Evolutionary conservation across 768 basidiomycete species (phyloP).

Genomic region (Lenzites betulinus): DNA sequence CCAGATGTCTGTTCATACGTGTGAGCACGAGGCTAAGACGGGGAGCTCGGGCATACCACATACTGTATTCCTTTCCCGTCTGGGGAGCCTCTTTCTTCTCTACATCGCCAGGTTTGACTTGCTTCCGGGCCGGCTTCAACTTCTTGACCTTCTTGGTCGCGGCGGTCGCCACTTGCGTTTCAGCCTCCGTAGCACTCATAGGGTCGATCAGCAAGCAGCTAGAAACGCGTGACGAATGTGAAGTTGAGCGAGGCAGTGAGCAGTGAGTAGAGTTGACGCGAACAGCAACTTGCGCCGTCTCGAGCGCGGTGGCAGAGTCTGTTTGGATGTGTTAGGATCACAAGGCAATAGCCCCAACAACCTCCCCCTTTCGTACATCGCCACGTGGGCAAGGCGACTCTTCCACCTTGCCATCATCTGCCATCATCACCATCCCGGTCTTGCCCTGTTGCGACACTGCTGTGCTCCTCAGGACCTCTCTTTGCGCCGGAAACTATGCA

Average conservation of each 20-base stretch:
- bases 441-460: neutral
- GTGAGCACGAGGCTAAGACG: constrained; percentile 15
- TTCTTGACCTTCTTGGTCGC: constrained; percentile 52
- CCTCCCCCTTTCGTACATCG: neutral
- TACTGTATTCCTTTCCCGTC: constrained; percentile 96
- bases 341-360: constrained; percentile 11
- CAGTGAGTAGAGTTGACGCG: neutral
- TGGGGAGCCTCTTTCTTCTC: constrained; percentile 87
- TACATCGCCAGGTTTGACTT: constrained; percentile 88
- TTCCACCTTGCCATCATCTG: neutral
- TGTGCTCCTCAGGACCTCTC: neutral
- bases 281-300: neutral
- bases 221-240: neutral
- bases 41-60: constrained; percentile 30
- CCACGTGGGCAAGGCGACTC: constrained; percentile 5
- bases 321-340: constrained; percentile 21
- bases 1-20: constrained; percentile 74
- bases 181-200: constrained; percentile 26
- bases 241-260: neutral
- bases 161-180: constrained; percentile 22
- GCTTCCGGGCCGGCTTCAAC: constrained; percentile 89
- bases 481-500: too few relatives aligned
- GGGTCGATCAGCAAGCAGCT: neutral
- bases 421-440: neutral
- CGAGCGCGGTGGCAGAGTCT: neutral